phyloP scores from a whole-genome alignment of 2,329 filamentous ascomycete species.

The Aspergillus sp. region DNA sequence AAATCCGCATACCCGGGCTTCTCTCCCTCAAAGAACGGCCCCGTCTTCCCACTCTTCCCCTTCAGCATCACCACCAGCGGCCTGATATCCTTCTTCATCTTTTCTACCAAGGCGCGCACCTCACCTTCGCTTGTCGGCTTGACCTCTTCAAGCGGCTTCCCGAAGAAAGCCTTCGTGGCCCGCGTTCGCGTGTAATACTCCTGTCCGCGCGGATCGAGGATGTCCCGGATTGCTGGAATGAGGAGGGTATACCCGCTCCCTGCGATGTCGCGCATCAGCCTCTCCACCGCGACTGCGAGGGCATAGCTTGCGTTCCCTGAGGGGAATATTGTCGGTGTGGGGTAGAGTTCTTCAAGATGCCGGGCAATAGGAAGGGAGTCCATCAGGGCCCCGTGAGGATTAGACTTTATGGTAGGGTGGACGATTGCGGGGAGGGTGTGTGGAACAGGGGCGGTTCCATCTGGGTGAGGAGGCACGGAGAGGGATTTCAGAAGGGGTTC shows the following conservation, averaged over 20 bases:
- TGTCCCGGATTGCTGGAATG: slow-evolving; percentile 28
- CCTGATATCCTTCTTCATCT: slow-evolving; percentile 26
- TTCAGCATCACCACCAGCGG: slow-evolving; percentile 33
- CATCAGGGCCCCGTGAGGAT: slow-evolving; percentile 35
- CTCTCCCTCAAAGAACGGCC: slow-evolving; percentile 41
- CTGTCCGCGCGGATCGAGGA: slow-evolving; percentile 34
- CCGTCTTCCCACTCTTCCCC: slow-evolving; percentile 34
- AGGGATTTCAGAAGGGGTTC: slow-evolving; percentile 32
- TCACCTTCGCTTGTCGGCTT: slow-evolving; percentile 28
- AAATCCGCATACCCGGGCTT: slow-evolving; percentile 38
- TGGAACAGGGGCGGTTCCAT: slow-evolving; percentile 8
- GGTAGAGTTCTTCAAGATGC: slow-evolving; percentile 37
- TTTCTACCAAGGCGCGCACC: slow-evolving; percentile 26
- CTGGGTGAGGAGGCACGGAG: slow-evolving; percentile 26
- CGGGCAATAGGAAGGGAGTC: slow-evolving; percentile 39
- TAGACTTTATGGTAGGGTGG: slow-evolving; percentile 32
- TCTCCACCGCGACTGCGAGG: slow-evolving; percentile 30
- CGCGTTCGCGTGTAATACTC: slow-evolving; percentile 39
- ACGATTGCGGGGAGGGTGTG: slow-evolving; percentile 43
- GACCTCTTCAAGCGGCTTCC: slow-evolving; percentile 36
- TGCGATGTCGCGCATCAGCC: slow-evolving; percentile 16
- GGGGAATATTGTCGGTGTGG: slow-evolving; percentile 37
- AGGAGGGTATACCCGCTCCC: slow-evolving; percentile 19
- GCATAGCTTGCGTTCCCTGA: slow-evolving; percentile 40
- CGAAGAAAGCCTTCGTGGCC: slow-evolving; percentile 23